Evolutionary conservation across 1,284 basidiomycete species (phyloP).

Genomic region (Puccinia brachypodii): DNA sequence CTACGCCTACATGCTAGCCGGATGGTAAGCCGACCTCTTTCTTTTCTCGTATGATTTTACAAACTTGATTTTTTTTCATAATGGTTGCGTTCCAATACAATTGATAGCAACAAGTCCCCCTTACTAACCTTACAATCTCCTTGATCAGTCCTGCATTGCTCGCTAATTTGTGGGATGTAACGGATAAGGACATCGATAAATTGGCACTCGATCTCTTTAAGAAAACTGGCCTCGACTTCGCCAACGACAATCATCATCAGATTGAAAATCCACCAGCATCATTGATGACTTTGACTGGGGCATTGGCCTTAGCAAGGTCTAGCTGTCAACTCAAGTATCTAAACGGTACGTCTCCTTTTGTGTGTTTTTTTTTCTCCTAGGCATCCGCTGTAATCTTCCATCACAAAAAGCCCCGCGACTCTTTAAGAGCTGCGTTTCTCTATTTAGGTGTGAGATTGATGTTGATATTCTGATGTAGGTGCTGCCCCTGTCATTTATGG

Average conservation of each 20-base stretch:
- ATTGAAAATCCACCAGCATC: background rate
- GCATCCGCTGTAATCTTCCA: background rate
- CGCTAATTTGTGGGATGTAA: conserved; percentile 97
- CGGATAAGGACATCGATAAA: conserved; percentile 93
- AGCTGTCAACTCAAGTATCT: conserved; percentile 43
- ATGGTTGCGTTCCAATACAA: no score
- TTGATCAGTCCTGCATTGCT: conserved; percentile 78
- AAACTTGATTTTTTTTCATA: background rate
- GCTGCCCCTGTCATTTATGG: conserved; percentile 46
- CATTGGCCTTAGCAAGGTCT: conserved; percentile 28
- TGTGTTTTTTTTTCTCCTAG: background rate
- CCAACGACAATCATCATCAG: background rate
- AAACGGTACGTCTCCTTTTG: conserved; percentile 33
- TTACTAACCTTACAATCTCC: conserved; percentile 7
- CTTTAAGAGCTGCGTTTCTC: background rate
- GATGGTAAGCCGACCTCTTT: conserved; percentile 84
- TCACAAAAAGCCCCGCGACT: background rate
- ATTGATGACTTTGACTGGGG: conserved; percentile 9
- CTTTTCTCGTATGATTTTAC: background rate
- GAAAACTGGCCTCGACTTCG: conserved; percentile 38
- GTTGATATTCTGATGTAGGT: background rate
- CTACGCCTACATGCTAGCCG: conserved; percentile 90
- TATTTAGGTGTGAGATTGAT: background rate
- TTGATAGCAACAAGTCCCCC: background rate
- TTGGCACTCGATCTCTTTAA: conserved; percentile 82